phyloP scores from a whole-genome alignment of 2,329 filamentous ascomycete genomes.

The Ophiostoma pallidulum region DNA sequence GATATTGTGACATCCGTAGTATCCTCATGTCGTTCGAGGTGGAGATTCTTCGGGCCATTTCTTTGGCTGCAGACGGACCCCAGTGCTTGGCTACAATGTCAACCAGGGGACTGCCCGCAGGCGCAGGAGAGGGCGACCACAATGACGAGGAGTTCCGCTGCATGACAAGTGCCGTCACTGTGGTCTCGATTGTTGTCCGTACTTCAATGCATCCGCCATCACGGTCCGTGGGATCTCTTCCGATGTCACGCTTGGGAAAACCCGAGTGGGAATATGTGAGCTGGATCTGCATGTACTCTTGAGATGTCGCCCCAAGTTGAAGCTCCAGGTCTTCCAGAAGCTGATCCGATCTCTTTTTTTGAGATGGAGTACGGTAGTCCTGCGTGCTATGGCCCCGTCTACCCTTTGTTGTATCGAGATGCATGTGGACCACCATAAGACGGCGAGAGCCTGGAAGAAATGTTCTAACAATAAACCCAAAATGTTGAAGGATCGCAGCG shows the following conservation, averaged over 20 bases:
- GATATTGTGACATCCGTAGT: slow-evolving; percentile 5
- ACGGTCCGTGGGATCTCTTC: slow-evolving; percentile 1
- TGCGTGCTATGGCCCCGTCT: too few relatives aligned
- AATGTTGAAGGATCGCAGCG: too few relatives aligned
- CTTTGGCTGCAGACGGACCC: slow-evolving; percentile 35
- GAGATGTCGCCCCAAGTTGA: slow-evolving; percentile 40
- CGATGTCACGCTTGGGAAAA: slow-evolving; percentile 31
- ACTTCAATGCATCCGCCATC: slow-evolving; percentile 28
- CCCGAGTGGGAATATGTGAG: slow-evolving; percentile 48
- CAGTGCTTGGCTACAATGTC: slow-evolving; percentile 39
- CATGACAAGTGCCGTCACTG: slow-evolving; percentile 40
- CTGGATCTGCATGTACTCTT: slow-evolving; percentile 42
- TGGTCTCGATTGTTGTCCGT: slow-evolving; percentile 44
- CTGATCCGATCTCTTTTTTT: slow-evolving; percentile 38
- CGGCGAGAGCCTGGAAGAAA: slow-evolving; percentile 32
- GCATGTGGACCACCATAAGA: slow-evolving; percentile 40
- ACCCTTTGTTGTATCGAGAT: slow-evolving; percentile 22
- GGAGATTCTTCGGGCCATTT: slow-evolving; percentile 29
- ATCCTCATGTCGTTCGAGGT: slow-evolving; percentile 5
- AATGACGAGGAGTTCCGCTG: slow-evolving; percentile 37
- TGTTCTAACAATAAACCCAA: too few relatives aligned
- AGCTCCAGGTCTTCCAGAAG: slow-evolving; percentile 50
- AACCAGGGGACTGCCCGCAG: slow-evolving; percentile 30
- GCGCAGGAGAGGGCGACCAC: slow-evolving; percentile 39
- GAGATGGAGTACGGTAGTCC: slow-evolving; percentile 6